Evolutionary conservation across 257 asterid species (phyloP).

Genomic region (Nemophila menziesii): DNA sequence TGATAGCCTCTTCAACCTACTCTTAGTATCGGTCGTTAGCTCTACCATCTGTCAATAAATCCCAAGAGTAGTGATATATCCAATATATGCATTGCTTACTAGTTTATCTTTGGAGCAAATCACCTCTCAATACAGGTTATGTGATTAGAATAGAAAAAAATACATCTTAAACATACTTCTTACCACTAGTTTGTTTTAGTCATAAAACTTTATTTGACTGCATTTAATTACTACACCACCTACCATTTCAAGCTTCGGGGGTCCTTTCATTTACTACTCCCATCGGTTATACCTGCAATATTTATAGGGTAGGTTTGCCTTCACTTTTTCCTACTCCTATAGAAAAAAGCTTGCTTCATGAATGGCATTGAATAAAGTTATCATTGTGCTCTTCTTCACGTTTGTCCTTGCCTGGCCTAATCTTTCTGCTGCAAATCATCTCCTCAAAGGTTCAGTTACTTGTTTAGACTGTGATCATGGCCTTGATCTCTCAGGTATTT

Average conservation of each 20-base stretch:
- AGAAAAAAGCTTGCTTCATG: not conserved
- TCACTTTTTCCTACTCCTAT: not conserved
- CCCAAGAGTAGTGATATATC: no score
- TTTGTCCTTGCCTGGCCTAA: conserved; percentile 26
- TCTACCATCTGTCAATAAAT: no score
- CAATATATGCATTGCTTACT: no score
- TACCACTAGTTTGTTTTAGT: no score
- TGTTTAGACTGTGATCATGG: conserved; percentile 50
- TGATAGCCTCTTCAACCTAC: no score
- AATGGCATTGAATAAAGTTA: conserved; percentile 25
- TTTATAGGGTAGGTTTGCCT: conserved; percentile 18
- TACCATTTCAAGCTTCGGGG: conserved; percentile 40
- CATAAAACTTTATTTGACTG: conserved; percentile 10
- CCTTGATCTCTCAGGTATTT: conserved; percentile 55
- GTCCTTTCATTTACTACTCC: conserved; percentile 40
- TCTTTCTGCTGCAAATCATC: conserved; percentile 12
- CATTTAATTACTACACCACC: conserved; percentile 27
- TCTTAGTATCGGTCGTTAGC: no score
- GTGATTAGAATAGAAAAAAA: no score
- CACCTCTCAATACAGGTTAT: no score
- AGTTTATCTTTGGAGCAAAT: no score
- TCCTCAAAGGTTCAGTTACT: conserved; percentile 46
- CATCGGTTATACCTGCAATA: conserved; percentile 12
- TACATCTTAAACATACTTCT: no score
- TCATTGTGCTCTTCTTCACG: conserved; percentile 24